These are phyloP conservation scores for Bipolaris gigantea DNA, from an alignment of 2,329 filamentous ascomycete genomes.

Conservation along the genomic window DNA sequence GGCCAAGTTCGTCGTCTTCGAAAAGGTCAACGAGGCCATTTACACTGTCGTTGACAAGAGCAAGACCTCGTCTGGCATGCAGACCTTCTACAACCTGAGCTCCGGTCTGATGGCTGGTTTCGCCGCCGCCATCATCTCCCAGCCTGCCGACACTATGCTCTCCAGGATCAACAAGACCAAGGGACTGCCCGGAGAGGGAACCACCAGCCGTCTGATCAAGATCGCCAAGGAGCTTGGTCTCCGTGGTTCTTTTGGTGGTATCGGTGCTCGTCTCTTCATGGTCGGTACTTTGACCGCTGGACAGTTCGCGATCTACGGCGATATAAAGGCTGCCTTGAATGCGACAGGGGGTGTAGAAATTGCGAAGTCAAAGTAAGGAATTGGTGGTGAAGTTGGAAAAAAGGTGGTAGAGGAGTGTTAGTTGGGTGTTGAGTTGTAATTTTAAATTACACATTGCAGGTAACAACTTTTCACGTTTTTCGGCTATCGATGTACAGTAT, in stretches of 20 bases:
- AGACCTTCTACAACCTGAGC: constrained; percentile 81
- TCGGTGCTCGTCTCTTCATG: constrained; percentile 78
- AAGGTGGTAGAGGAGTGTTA: no score
- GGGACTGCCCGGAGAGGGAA: constrained; percentile 83
- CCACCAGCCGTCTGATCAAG: constrained; percentile 78
- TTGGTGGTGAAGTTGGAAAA: no score
- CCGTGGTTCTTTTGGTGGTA: constrained; percentile 76
- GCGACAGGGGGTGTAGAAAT: no score
- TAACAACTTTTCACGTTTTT: no score
- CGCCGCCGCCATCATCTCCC: constrained; percentile 82
- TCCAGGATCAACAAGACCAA: constrained; percentile 96
- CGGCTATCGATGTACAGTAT: no score
- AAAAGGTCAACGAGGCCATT: constrained; percentile 79
- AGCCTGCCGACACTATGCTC: constrained; percentile 92
- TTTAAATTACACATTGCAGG: no score
- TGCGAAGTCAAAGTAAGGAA: no score
- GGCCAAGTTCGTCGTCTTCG: constrained; percentile 93
- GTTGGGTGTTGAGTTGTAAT: no score
- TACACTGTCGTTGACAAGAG: constrained; percentile 72
- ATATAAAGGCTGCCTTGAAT: no score
- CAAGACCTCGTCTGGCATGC: constrained; percentile 65
- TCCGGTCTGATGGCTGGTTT: constrained; percentile 86
- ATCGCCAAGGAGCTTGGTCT: constrained; percentile 84
- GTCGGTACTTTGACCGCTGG: constrained; percentile 59
- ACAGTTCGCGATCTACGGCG: constrained; percentile 86